Conservation (phyloP, 306 rosid genomes). For the Quercus berberidifolia region DNA sequence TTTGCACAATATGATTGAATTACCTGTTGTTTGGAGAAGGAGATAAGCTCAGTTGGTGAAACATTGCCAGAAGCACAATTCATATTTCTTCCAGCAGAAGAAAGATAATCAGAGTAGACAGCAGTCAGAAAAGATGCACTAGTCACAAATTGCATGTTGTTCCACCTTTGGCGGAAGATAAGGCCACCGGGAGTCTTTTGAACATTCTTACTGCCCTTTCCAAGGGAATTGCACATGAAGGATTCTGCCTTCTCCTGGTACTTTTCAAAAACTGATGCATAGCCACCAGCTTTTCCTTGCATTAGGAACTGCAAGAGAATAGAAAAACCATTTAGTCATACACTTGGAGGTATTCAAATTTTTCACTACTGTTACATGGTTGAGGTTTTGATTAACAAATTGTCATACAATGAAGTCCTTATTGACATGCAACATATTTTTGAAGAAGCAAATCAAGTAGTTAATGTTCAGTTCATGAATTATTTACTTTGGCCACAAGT, state of each 20-base stretch:
- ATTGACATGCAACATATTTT: neutral
- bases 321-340: neutral
- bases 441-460: neutral
- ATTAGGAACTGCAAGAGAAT: slow-evolving; percentile 52
- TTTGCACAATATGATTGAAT: neutral
- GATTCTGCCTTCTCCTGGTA: slow-evolving; percentile 71
- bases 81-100: slow-evolving; percentile 46
- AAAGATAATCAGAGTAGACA: slow-evolving; percentile 84
- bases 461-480: neutral
- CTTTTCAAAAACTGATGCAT: slow-evolving; percentile 60
- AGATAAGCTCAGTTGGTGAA: slow-evolving; percentile 60
- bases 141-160: slow-evolving; percentile 90
- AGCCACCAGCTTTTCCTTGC: slow-evolving; percentile 78
- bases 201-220: slow-evolving; percentile 61
- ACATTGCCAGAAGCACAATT: slow-evolving; percentile 65
- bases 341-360: no score
- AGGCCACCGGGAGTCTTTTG: slow-evolving; percentile 96
- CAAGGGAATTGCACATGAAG: slow-evolving; percentile 80
- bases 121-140: slow-evolving; percentile 79
- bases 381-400: no score
- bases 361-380: no score
- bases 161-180: slow-evolving; percentile 85
- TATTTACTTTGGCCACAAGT: slow-evolving; percentile 74
- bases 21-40: slow-evolving; percentile 84
- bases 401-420: neutral